phyloP scores from a whole-genome alignment of 2,329 filamentous ascomycete species.

The Botrytis squamosa region DNA sequence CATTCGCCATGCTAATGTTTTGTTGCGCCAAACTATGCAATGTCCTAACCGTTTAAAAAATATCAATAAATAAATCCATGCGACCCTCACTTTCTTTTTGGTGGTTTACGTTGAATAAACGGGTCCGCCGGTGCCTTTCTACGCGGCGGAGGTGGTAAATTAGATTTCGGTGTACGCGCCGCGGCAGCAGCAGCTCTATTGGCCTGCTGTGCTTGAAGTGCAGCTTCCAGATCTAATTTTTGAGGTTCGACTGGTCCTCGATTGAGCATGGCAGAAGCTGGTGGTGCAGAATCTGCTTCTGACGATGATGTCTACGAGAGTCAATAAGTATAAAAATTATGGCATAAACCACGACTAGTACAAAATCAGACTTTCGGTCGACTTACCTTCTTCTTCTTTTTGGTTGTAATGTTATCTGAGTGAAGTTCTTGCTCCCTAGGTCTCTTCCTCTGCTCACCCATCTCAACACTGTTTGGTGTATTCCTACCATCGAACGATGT shows the following conservation, averaged over 20 bases:
- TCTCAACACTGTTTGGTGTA: not conserved
- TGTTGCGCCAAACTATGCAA: not conserved
- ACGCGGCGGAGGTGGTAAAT: conserved; percentile 22
- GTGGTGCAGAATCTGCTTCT: conserved; percentile 2
- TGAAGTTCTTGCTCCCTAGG: conserved; percentile 9
- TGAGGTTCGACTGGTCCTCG: not conserved
- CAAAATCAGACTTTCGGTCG: not conserved
- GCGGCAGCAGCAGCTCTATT: conserved; percentile 18
- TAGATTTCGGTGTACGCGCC: conserved; percentile 8
- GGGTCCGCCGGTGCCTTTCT: conserved; percentile 28
- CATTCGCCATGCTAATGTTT: conserved; percentile 9
- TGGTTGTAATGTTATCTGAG: conserved; percentile 4
- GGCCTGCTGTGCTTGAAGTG: conserved; percentile 21
- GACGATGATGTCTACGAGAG: not conserved
- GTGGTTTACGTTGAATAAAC: conserved; percentile 28
- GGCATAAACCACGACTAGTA: not conserved
- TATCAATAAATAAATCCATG: conserved; percentile 1
- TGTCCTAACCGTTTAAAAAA: not conserved
- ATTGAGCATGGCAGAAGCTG: not conserved
- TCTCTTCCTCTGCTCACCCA: conserved; percentile 19
- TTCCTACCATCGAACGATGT: not conserved
- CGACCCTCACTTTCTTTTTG: conserved; percentile 11
- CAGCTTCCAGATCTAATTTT: conserved; percentile 20
- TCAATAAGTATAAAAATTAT: not conserved
- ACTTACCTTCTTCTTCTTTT: conserved; percentile 23